Evolutionary conservation across 371 early-diverging fungal genomes (phyloP).

Genomic region (Rhizomucor miehei): DNA sequence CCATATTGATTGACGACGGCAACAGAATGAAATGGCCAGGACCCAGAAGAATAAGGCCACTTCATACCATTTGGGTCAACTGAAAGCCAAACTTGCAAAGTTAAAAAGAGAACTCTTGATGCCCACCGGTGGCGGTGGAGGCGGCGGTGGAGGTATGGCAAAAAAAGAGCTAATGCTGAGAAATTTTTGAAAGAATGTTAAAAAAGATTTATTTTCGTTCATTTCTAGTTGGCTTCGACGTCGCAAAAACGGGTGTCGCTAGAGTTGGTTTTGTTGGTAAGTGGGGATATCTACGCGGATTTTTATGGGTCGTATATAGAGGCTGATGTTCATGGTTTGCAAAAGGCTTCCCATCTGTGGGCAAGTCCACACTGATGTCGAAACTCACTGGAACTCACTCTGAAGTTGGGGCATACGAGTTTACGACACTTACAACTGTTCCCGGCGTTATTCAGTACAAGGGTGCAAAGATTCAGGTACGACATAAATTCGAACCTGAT

Average conservation of each 20-base stretch:
- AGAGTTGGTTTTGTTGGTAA: conserved; percentile 89
- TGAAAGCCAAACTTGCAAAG: conserved; percentile 99
- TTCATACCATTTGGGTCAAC: conserved; percentile 96
- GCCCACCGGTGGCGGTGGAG: conserved; percentile 80
- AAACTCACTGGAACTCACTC: conserved; percentile 98
- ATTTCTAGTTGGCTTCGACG: conserved; percentile 86
- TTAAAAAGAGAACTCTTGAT: conserved; percentile 90
- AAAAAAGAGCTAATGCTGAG: neutral
- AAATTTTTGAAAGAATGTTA: neutral
- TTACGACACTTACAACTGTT: conserved; percentile 98
- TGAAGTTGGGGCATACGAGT: conserved; percentile 97
- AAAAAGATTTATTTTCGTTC: neutral
- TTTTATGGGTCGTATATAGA: neutral
- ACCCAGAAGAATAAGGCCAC: conserved; percentile 92
- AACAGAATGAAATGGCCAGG: conserved; percentile 62
- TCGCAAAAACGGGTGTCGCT: conserved; percentile 96
- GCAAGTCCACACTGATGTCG: conserved; percentile 96
- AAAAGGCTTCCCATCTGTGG: conserved; percentile 96
- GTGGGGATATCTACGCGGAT: neutral
- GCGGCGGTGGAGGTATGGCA: conserved; percentile 53
- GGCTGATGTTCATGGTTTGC: neutral
- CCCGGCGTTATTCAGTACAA: conserved; percentile 97
- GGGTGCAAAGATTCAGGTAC: conserved; percentile 91
- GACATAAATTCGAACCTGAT: too few species aligned
- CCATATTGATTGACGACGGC: neutral